phyloP scores from a whole-genome alignment of 208 protist genomes.

The Endotrypanum monterogeii region DNA sequence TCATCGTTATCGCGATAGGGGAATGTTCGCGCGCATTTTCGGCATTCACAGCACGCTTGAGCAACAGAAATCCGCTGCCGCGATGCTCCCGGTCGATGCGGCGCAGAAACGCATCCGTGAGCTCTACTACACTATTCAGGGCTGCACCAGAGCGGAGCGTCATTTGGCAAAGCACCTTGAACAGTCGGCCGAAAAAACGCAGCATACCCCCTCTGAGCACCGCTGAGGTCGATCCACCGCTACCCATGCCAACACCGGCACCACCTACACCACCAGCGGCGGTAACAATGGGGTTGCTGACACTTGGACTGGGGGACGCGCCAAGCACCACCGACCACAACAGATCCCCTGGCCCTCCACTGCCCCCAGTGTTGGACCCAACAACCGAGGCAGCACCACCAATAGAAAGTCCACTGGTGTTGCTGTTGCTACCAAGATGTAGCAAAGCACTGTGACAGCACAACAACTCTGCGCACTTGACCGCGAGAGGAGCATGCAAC shows the following conservation, averaged over 20 bases:
- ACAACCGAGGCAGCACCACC: constrained; percentile 10
- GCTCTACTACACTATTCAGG: constrained; percentile 42
- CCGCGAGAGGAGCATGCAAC: constrained; percentile 71
- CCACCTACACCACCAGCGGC: constrained; percentile 2
- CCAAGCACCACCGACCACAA: constrained; percentile 19
- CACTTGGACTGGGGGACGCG: constrained; percentile 5
- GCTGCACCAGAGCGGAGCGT: constrained; percentile 42
- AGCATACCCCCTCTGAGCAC: constrained; percentile 63
- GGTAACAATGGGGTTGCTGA: background rate
- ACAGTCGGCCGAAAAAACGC: constrained; percentile 78
- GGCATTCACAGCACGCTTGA: constrained; percentile 38
- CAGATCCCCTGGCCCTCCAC: constrained; percentile 15
- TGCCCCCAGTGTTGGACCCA: constrained; percentile 13
- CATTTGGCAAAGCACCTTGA: constrained; percentile 67
- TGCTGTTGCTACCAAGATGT: constrained; percentile 53
- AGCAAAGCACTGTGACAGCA: constrained; percentile 50
- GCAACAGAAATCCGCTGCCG: constrained; percentile 36
- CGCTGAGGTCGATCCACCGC: background rate
- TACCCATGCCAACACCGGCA: background rate
- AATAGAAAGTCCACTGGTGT: constrained; percentile 12
- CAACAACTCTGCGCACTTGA: constrained; percentile 67
- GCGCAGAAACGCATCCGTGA: constrained; percentile 47
- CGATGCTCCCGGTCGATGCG: constrained; percentile 49
- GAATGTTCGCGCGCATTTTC: constrained; percentile 68
- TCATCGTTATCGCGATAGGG: constrained; percentile 62